Base-by-base conservation (phyloP, 371 early-diverging fungal genomes). In the Batkoa obscura region DNA sequence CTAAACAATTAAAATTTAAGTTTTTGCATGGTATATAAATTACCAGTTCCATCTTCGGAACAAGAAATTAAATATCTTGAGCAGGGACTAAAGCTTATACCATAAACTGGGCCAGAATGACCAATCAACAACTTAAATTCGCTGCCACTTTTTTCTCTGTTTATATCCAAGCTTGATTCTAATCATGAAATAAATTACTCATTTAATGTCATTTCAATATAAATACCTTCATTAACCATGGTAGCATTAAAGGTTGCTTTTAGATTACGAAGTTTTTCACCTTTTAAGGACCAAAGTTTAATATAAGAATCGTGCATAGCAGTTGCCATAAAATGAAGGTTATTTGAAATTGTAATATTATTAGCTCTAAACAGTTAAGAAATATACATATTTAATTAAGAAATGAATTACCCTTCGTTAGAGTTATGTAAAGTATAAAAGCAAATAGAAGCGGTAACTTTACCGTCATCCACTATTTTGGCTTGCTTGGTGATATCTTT, bases 371-470 rank as follows among this genome's bases (percentile, higher is more conserved):
- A 39, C n/a, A 23, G 45, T 13, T 33, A 51, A 45, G 10, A n/a
- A 15, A 41, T 15, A 3, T 54, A 51, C 35, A 46, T 31, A 41
- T 2, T 31, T n/a, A 36, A 53, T 56, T 6, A 8, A 38, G 31
- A 39, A 30, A 50, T 9, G 6, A 60, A 64, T 51, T 71, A 83
- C 82, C 69, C 68, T 64, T 86, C 86, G 66, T 86, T 80, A 0
- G 95, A 87, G 64, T 99, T 98, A 70, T 95, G 92, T 56, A 99
- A 85, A 2, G 99, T 99, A 68, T 94, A 99, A 60, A 87, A 86
- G 68, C 94, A 94, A 33, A 98, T 81, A 39, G 91, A 90, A 1
- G 99, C 97, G 36, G 91, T 73, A 12, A 87, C 79, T 2, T 8
- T 37, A 32, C n/a, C 5, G 2, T 76, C 74, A 31, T 81, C 76